These are phyloP conservation scores for Trichoderma pleuroti DNA, from an alignment of 2,329 filamentous ascomycete species.

Conservation along the genomic window DNA sequence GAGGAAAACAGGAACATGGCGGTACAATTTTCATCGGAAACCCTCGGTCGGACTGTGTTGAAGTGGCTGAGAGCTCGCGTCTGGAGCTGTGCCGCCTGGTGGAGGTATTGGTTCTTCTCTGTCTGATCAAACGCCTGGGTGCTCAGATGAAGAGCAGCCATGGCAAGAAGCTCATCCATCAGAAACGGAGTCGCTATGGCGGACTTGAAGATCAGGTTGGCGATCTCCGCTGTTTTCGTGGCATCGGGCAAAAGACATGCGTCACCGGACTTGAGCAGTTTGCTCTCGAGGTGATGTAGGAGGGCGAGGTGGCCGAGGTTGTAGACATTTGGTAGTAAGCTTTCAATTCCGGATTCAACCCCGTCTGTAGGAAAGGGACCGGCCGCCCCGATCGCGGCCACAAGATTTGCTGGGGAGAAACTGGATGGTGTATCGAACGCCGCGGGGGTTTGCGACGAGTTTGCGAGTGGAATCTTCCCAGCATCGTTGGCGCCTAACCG, in stretches of 20 bases:
- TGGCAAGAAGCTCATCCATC: neutral
- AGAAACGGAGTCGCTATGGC: neutral
- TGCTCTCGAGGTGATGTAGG: neutral
- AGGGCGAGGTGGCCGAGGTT: neutral
- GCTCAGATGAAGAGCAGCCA: neutral
- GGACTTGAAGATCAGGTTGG: neutral
- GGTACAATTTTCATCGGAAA: neutral
- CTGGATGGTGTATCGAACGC: neutral
- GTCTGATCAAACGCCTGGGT: neutral
- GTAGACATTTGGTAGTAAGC: neutral
- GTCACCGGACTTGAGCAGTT: neutral
- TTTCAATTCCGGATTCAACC: neutral
- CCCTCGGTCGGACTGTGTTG: neutral
- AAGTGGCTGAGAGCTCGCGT: neutral
- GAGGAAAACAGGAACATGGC: neutral
- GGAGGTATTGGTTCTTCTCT: neutral
- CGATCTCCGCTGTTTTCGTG: neutral
- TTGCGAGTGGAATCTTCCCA: neutral
- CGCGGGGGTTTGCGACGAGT: neutral
- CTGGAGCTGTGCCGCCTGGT: neutral
- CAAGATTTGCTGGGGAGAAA: neutral
- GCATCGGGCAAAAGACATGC: neutral
- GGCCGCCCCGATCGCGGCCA: neutral
- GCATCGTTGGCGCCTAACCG: neutral
- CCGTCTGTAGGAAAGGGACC: neutral